Conservation (phyloP, 495 filamentous ascomycete species). For the Talaromyces adpressus region DNA sequence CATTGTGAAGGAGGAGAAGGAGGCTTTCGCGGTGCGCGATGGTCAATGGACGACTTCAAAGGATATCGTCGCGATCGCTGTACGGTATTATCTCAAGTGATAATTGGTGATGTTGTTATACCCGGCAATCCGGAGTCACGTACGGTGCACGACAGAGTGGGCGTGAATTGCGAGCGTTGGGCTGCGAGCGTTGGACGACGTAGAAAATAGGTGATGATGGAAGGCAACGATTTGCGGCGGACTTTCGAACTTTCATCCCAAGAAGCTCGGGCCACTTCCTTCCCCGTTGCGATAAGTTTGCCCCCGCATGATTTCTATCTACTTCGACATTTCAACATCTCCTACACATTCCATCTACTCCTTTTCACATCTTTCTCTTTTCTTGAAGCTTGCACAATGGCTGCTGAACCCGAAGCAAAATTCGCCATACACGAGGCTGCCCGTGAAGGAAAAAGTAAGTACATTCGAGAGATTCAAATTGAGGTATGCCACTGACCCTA, state of each 20-base stretch:
- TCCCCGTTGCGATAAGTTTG: neutral
- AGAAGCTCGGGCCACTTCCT: conserved; percentile 8
- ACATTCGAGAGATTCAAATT: neutral
- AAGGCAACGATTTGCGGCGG: neutral
- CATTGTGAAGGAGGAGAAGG: conserved; percentile 14
- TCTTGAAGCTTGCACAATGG: conserved; percentile 22
- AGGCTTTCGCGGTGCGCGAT: neutral
- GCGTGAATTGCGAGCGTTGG: neutral
- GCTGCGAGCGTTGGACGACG: neutral
- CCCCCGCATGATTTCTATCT: neutral
- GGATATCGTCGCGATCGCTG: neutral
- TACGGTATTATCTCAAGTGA: neutral
- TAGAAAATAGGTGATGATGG: neutral
- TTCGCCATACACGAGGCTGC: conserved; percentile 86
- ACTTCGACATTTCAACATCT: neutral
- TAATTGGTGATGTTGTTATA: neutral
- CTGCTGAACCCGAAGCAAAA: conserved; percentile 44
- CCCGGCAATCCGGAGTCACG: neutral
- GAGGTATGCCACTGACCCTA: conserved; percentile 7
- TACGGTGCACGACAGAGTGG: neutral
- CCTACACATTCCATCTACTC: no score
- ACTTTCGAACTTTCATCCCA: conserved; percentile 7
- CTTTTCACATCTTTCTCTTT: neutral
- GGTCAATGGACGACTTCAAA: neutral
- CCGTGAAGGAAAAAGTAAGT: conserved; percentile 76